Base-by-base conservation (phyloP, 495 filamentous ascomycete species). In the Friedmanniomyces simplex region DNA sequence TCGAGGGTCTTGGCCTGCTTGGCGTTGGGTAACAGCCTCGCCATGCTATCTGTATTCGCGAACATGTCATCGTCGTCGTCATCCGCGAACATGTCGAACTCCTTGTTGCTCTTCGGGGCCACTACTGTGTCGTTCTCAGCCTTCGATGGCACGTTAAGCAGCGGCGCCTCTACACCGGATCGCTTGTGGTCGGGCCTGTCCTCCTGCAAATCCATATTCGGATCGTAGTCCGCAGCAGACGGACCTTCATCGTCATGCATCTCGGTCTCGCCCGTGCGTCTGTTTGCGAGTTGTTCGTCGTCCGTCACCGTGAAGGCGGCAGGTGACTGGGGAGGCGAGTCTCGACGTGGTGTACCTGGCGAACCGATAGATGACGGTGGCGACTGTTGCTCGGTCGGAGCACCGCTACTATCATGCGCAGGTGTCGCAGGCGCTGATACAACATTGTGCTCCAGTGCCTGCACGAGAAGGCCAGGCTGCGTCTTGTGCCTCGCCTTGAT, bases 81-180 rank as follows among this genome's bases (percentile, higher is more conserved):
- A 42, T 93, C 88, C 18, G 88, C 89, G 69, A 97, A 97, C 91
- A 97, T 98, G 68, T 98, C 94, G 70, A 90, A 91, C 13, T 88
- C 80, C 55, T 81, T 79, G 51, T 73, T 77, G 26, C 69, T 62
- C 55, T 57, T 52, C 13, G 56, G 20, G 18, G 56, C 51, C 7
- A 50, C 14, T 43, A 5, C 39, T 16, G 13, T 20, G 4, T 16
- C 39, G 39, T n/a, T 22, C 47, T 10, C 20, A 24, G 47, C 20
- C 13, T 11, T 21, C 18, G n/a, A 5, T 14, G 49, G 13, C 30
- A 22, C n/a, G 10, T 36, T 37, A 28, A 25, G 34, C 8, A 53
- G 8, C 8, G 39, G 39, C 8, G 30, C 52, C 22, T 65, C 24
- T 6, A 65, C 72, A 55, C 82, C 77, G 52, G 82, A 79, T 50